These are phyloP conservation scores for Protoeuglena noctilucae DNA, from an alignment of 139 green algal species.

Conservation along the genomic window DNA sequence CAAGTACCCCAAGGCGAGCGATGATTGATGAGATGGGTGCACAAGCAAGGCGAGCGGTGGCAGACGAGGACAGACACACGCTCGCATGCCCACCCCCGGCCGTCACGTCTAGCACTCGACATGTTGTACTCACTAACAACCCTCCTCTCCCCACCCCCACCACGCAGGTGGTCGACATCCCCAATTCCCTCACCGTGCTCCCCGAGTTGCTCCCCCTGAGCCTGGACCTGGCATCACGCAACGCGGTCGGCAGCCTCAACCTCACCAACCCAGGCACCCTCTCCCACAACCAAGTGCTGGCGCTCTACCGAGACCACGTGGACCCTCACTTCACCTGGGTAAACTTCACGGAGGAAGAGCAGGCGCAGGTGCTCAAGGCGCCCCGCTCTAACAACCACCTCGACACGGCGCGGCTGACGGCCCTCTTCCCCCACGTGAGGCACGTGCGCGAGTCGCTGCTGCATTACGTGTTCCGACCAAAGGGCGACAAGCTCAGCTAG, in stretches of 20 bases:
- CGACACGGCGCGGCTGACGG: slow-evolving; percentile 59
- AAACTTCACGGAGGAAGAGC: slow-evolving; percentile 91
- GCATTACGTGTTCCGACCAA: slow-evolving; percentile 90
- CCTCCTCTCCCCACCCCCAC: no score
- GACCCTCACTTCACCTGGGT: slow-evolving; percentile 83
- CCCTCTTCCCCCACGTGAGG: slow-evolving; percentile 79
- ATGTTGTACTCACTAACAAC: slow-evolving; percentile 7
- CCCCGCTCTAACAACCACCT: slow-evolving; percentile 93
- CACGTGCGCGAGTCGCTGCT: slow-evolving; percentile 78
- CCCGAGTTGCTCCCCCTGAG: slow-evolving; percentile 81
- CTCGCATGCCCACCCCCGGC: no score
- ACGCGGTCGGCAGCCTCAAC: slow-evolving; percentile 67
- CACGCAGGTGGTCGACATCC: slow-evolving; percentile 71
- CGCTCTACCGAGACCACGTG: slow-evolving; percentile 91
- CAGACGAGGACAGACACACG: no score
- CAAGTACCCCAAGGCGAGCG: slow-evolving; percentile 71
- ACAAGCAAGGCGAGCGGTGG: neutral
- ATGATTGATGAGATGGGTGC: neutral
- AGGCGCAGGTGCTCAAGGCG: slow-evolving; percentile 81
- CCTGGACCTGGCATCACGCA: slow-evolving; percentile 68
- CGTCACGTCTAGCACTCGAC: neutral
- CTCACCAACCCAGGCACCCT: slow-evolving; percentile 94
- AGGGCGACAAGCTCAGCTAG: no score
- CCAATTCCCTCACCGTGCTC: slow-evolving; percentile 95
- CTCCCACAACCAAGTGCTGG: slow-evolving; percentile 90